Evolutionary conservation across 345 rosid genomes (phyloP), one percentile per base, ranked within the genome.

Genomic region (Ailanthus altissimus): DNA sequence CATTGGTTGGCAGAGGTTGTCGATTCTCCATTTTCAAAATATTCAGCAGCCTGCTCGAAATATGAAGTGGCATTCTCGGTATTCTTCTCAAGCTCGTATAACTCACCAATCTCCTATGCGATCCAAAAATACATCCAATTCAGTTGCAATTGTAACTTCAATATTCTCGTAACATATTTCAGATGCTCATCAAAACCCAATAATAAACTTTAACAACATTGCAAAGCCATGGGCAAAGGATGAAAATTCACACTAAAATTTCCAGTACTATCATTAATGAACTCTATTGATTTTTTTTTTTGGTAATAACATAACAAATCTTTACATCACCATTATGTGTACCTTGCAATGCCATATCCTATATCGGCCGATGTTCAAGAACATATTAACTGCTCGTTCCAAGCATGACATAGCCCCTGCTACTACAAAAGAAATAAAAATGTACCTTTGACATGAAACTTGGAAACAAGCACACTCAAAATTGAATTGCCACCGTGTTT

Each of bases 1-100:
- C 81, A 81, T 47, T 77, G 77, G 61, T 73, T 73, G 15, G 78
- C 81, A 50, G 77, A 68, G 20, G 78, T 28, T 62, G 51, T 77
- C 13, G 69, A 70, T 18, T 73, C 78, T 81, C 26, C 73, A 58
- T 21, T 28, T 74, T 79, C 68, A 60, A 58, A 74, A 32, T 56
- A 79, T 20, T 79, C 82, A 68, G 78, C 78, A 15, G 82, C 75
- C 38, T 32, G 10, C 54, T 75, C 78, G 28, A 59, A 79, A 26
- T 66, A 79, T 14, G 57, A 20, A 50, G 49, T 67, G 67, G 82
- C 74, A 54, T 59, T 74, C 64, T 67, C 64, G 18, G n/a, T 38
- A 26, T 51, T 25, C 45, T 67, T 13, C 66, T 79, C 81, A 3
- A 38, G 72, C 74, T 79, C 81, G 67, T 74, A 67, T 72, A 79